Evolutionary conservation across 345 rosid species (phyloP).

Genomic region (Geranium brycei): DNA sequence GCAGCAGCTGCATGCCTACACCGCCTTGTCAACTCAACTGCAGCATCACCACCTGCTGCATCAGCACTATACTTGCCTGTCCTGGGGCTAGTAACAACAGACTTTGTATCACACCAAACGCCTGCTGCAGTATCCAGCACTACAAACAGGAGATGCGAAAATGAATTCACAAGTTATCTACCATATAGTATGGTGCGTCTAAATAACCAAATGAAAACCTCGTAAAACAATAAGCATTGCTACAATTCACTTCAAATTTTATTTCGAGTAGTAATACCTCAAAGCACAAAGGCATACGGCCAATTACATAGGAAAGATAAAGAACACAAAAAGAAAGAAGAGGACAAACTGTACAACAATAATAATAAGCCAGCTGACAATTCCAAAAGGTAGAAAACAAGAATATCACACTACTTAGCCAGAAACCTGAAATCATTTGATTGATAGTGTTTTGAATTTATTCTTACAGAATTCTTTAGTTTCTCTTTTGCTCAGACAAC

Average conservation of each 20-base stretch:
- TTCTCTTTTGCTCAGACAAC: too few relatives aligned
- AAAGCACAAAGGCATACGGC: too few relatives aligned
- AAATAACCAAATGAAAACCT: not conserved
- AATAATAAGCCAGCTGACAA: too few relatives aligned
- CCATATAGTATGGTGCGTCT: not conserved
- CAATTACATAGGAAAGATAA: too few relatives aligned
- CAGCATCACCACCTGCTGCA: slow-evolving; percentile 97
- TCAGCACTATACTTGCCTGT: slow-evolving; percentile 86
- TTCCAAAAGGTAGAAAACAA: too few relatives aligned
- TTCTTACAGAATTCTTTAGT: too few relatives aligned
- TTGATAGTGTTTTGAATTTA: too few relatives aligned
- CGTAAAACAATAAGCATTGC: not conserved
- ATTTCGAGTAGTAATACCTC: not conserved
- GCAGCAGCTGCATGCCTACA: slow-evolving; percentile 99
- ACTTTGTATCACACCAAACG: slow-evolving; percentile 99
- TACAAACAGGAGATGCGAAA: slow-evolving; percentile 21
- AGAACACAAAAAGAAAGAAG: too few relatives aligned
- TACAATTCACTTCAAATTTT: not conserved
- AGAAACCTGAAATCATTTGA: too few relatives aligned
- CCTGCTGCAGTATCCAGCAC: slow-evolving; percentile 99
- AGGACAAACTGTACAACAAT: too few relatives aligned
- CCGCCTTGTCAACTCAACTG: slow-evolving; percentile 93
- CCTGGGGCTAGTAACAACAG: slow-evolving; percentile 92
- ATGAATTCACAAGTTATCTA: not conserved
- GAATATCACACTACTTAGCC: too few relatives aligned